phyloP scores from a whole-genome alignment of 2,329 filamentous ascomycete species.

The Ophiocordyceps robertsii region DNA sequence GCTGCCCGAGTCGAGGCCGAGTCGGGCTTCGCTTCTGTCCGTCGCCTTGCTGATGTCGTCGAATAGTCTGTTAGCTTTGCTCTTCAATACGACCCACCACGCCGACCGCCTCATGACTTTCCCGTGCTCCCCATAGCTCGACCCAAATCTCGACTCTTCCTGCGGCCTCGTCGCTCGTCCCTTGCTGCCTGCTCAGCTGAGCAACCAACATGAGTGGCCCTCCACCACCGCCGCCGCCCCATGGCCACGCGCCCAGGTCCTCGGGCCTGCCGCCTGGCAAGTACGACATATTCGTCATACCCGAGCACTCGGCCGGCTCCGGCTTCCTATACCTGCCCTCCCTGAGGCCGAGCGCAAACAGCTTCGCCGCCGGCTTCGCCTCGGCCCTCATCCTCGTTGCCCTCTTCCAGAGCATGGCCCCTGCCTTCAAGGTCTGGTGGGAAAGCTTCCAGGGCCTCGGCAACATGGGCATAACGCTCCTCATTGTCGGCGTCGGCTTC shows the following conservation, averaged over 20 bases:
- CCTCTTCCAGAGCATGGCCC: slow-evolving; percentile 60
- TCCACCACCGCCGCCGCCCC: slow-evolving; percentile 67
- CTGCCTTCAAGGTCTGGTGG: slow-evolving; percentile 63
- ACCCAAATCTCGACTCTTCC: neutral
- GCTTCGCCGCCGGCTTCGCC: slow-evolving; percentile 77
- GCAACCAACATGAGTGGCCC: slow-evolving; percentile 25
- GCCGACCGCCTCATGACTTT: slow-evolving; percentile 15
- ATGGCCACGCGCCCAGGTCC: slow-evolving; percentile 63
- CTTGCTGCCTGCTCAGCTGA: slow-evolving; percentile 1
- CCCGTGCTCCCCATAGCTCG: slow-evolving; percentile 11
- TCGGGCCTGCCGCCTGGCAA: slow-evolving; percentile 70
- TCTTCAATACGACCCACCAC: neutral
- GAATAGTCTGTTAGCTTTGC: too few relatives aligned
- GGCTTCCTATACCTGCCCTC: slow-evolving; percentile 95
- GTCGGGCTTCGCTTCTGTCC: too few relatives aligned
- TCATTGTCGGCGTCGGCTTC: slow-evolving; percentile 61
- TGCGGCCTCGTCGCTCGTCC: neutral
- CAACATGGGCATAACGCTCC: slow-evolving; percentile 56
- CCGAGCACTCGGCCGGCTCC: slow-evolving; percentile 74
- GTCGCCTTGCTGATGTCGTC: too few relatives aligned
- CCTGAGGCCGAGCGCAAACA: slow-evolving; percentile 72
- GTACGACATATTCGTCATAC: slow-evolving; percentile 96
- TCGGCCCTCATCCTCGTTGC: slow-evolving; percentile 60
- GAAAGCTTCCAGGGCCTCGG: slow-evolving; percentile 56
- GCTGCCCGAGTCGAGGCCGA: too few relatives aligned